Evolutionary conservation across 768 basidiomycete genomes (phyloP).

Genomic region (Xerocomellus intermedius): DNA sequence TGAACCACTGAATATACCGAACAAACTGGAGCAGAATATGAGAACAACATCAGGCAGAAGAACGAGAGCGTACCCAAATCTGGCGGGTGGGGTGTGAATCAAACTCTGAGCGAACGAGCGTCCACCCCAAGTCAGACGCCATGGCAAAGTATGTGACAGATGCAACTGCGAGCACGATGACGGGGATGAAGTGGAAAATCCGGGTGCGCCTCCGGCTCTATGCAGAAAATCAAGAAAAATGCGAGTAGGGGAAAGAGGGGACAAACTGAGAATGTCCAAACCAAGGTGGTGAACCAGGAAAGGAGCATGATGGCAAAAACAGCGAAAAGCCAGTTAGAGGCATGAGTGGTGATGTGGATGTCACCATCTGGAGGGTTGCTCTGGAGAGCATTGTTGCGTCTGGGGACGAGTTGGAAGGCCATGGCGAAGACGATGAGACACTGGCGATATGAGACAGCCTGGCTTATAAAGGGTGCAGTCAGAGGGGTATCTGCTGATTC

Average conservation of each 20-base stretch:
- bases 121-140: conserved; percentile 54
- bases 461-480: conserved; percentile 9
- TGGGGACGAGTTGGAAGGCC: conserved; percentile 10
- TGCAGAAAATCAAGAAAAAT: not conserved
- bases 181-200: conserved; percentile 49
- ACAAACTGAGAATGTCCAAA: conserved; percentile 34
- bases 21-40: conserved; percentile 37
- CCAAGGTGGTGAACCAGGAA: conserved; percentile 38
- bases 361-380: conserved; percentile 38
- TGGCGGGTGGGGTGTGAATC: conserved; percentile 32
- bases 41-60: not conserved
- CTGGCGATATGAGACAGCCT: fast-evolving
- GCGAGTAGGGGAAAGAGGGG: not conserved
- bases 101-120: conserved; percentile 42
- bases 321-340: conserved; percentile 55
- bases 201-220: conserved; percentile 41
- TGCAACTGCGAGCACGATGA: conserved; percentile 46
- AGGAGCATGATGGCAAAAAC: conserved; percentile 51
- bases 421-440: conserved; percentile 15
- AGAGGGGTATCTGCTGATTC: conserved; percentile 21
- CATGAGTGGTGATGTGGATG: conserved; percentile 42
- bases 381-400: conserved; percentile 32
- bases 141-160: conserved; percentile 50
- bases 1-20: conserved; percentile 55
- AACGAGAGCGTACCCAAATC: conserved; percentile 40